phyloP scores from a whole-genome alignment of 257 asterid species.

The Solanum appendiculatum region DNA sequence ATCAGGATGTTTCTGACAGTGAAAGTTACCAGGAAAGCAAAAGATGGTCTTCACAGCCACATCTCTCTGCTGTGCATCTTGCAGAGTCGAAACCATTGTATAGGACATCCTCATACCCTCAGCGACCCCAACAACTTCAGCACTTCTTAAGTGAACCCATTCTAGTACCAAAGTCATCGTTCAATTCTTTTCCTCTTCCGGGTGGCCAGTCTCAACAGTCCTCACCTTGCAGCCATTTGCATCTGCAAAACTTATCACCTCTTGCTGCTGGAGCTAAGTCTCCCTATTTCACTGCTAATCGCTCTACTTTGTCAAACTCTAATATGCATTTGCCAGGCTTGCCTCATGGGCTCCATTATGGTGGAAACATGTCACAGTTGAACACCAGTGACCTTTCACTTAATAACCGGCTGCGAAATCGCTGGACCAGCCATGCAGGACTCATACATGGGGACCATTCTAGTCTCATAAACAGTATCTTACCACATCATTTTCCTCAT shows the following conservation, averaged over 20 bases:
- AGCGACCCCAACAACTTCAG: conserved; percentile 16
- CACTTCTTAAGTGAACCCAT: conserved; percentile 84
- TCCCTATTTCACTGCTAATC: conserved; percentile 32
- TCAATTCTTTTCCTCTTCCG: conserved; percentile 75
- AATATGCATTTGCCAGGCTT: conserved; percentile 39
- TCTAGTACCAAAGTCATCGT: conserved; percentile 54
- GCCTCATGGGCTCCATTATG: conserved; percentile 40
- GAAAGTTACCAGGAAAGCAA: conserved; percentile 55
- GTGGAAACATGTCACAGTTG: conserved; percentile 37
- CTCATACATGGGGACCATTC: conserved; percentile 51
- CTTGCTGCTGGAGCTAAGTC: conserved; percentile 47
- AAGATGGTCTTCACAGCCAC: conserved; percentile 85
- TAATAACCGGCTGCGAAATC: conserved; percentile 40
- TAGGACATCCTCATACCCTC: conserved; percentile 57
- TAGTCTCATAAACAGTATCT: conserved; percentile 36
- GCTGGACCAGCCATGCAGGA: conserved; percentile 46
- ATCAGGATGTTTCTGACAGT: conserved; percentile 49
- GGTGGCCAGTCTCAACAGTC: conserved; percentile 42
- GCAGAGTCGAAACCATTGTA: conserved; percentile 47
- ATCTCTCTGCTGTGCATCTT: conserved; percentile 34
- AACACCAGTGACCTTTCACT: conserved; percentile 27
- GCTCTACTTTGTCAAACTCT: conserved; percentile 38
- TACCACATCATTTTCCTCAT: conserved; percentile 49
- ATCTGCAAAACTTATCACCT: conserved; percentile 29
- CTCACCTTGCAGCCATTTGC: conserved; percentile 36